These are phyloP conservation scores for Saccharomycopsis oosterbeekiorum DNA, from an alignment of 805 yeast species.

Conservation along the genomic window DNA sequence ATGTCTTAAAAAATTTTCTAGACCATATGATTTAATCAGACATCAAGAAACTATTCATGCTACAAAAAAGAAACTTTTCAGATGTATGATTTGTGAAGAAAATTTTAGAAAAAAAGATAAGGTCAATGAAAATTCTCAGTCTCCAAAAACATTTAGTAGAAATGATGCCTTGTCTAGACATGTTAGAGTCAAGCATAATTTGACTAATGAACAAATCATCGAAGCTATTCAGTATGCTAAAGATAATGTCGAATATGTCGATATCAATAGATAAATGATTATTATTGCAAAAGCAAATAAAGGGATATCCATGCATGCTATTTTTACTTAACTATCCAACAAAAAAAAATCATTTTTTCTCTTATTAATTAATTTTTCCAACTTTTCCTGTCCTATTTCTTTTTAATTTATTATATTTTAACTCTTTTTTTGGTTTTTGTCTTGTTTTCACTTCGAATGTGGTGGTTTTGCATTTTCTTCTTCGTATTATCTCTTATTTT, in stretches of 20 bases:
- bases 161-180: constrained; percentile 93
- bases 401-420: no score
- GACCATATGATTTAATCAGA: constrained; percentile 89
- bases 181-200: constrained; percentile 80
- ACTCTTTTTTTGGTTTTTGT: background rate
- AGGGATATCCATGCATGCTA: background rate
- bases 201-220: constrained; percentile 55
- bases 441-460: background rate
- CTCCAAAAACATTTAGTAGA: constrained; percentile 76
- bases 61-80: constrained; percentile 69
- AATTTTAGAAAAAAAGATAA: constrained; percentile 27
- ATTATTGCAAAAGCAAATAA: no score
- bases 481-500: background rate
- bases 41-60: constrained; percentile 97
- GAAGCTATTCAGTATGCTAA: constrained; percentile 67
- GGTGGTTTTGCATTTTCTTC: background rate
- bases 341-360: background rate
- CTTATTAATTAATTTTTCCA: background rate
- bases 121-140: constrained; percentile 1
- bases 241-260: constrained; percentile 54
- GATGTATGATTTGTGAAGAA: constrained; percentile 79
- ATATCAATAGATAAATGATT: background rate
- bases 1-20: constrained; percentile 74
- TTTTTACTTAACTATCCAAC: background rate
- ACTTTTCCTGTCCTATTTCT: background rate